Evolutionary conservation across 345 rosid species (phyloP).

Genomic region (Citrus mangshanensis): DNA sequence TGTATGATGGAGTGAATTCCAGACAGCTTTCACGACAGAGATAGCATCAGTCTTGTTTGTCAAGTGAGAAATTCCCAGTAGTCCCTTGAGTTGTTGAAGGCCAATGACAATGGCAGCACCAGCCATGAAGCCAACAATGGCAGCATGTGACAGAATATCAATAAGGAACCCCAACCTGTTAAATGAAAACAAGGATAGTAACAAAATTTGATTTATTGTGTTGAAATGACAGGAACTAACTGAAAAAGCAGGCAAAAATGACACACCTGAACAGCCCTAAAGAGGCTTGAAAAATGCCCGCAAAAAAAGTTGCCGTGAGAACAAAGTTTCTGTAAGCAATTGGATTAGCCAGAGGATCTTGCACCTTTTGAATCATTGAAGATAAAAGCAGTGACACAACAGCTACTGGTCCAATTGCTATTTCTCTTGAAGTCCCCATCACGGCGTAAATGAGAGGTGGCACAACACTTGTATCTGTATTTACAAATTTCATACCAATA

Average conservation of each 20-base stretch:
- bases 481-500: neutral
- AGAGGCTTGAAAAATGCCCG: constrained; percentile 77
- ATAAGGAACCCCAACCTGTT: constrained; percentile 83
- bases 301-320: constrained; percentile 74
- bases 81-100: constrained; percentile 85
- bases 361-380: constrained; percentile 61
- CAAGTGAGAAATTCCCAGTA: constrained; percentile 68
- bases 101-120: constrained; percentile 95
- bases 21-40: constrained; percentile 66
- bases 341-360: constrained; percentile 66
- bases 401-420: constrained; percentile 93
- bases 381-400: constrained; percentile 83
- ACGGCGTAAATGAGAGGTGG: constrained; percentile 86
- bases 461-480: constrained; percentile 72
- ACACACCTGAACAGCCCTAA: constrained; percentile 69
- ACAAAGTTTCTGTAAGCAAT: constrained; percentile 60
- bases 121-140: constrained; percentile 89
- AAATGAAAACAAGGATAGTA: neutral
- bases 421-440: constrained; percentile 92
- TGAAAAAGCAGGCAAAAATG: neutral
- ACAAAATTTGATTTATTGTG: neutral
- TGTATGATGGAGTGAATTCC: constrained; percentile 66
- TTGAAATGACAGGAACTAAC: neutral
- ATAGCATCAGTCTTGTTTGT: constrained; percentile 75
- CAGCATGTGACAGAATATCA: constrained; percentile 85